Evolutionary conservation across 345 rosid genomes (phyloP), one percentile per base, ranked within the genome.

Genomic region (Kernera saxatilis): DNA sequence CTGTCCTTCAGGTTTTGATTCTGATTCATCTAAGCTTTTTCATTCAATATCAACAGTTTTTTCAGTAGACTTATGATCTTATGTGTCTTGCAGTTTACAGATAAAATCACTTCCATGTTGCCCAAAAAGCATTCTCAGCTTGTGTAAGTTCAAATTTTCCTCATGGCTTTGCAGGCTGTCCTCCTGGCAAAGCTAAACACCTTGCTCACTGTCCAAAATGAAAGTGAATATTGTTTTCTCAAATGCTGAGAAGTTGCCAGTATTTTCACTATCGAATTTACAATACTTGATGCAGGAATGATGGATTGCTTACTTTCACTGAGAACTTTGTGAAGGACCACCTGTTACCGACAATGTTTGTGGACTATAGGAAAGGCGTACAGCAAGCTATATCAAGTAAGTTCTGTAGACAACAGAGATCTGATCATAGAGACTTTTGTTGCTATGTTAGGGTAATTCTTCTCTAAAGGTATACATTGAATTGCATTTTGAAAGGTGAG

Each of bases 331-430:
- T 90, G 67, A 92, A 94, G 88, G 99, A 94, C 77, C 99, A 92
- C 80, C 85, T 94, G 73, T 80, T 92, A 53, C 99, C 99, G 54
- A 89, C 98, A 30, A 88, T 94, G 93, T 92, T 92, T 75, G 98
- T 89, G 70, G 99, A 94, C 80, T 94, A 94, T 71, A 85, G 99
- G 58, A 94, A 94, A 82, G 91, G 95, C 37, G 97, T 94, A 68
- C 99, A 94, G 64, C 98, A 92, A 81, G 99, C 99, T 65, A 94
- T 94, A 88, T 92, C 99, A 83, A 92, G 99, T 72, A 87, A 82
- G 89, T 83, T 78, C 72, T n/a, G 22, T 66, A 48, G 63, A 64
- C 72, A 60, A 37, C 63, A 39, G 67, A 50, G 68, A 68, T 77
- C 46, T 52, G 41, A 41, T 67, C 48, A 26, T 66, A 19, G 55